These are phyloP conservation scores for Cyberlindnera maclurae DNA, from an alignment of 805 yeast genomes.

Conservation along the genomic window DNA sequence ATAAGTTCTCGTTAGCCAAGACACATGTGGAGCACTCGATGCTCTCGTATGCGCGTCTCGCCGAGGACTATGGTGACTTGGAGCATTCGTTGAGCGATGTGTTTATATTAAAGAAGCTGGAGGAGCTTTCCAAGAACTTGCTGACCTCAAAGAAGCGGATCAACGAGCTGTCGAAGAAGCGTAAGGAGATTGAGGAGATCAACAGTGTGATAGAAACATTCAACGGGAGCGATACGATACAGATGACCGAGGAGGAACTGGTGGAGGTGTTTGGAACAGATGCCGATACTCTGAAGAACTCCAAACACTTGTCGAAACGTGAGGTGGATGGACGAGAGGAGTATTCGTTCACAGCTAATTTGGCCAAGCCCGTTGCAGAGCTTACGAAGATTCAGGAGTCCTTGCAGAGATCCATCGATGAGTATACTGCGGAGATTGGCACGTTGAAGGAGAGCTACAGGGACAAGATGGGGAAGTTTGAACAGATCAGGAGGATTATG, in stretches of 20 bases:
- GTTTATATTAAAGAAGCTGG: conserved; percentile 4
- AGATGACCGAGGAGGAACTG: conserved; percentile 11
- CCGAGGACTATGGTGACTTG: conserved; percentile 3
- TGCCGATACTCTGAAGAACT: conserved; percentile 2
- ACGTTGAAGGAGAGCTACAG: conserved; percentile 5
- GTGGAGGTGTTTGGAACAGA: conserved; percentile 12
- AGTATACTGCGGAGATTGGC: conserved; percentile 8
- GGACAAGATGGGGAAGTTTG: conserved; percentile 11
- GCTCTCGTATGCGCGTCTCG: conserved; percentile 3
- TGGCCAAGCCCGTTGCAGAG: background rate
- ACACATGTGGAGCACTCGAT: conserved; percentile 11
- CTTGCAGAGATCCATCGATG: conserved; percentile 1
- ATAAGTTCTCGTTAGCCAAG: conserved; percentile 6
- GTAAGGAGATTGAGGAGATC: conserved; percentile 12
- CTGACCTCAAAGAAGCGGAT: conserved; percentile 10
- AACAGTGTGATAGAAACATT: conserved; percentile 10
- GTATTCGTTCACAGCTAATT: conserved; percentile 2
- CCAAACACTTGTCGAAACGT: conserved; percentile 1
- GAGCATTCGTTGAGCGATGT: conserved; percentile 4
- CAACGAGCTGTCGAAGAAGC: conserved; percentile 12
- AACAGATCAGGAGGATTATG: conserved; percentile 9
- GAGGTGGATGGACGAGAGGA: conserved; percentile 1
- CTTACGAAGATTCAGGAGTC: conserved; percentile 1
- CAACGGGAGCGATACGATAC: background rate
- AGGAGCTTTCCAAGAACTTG: conserved; percentile 8